Evolutionary conservation across 129 eudicot genomes (phyloP).

Genomic region (Silybum marianum): DNA sequence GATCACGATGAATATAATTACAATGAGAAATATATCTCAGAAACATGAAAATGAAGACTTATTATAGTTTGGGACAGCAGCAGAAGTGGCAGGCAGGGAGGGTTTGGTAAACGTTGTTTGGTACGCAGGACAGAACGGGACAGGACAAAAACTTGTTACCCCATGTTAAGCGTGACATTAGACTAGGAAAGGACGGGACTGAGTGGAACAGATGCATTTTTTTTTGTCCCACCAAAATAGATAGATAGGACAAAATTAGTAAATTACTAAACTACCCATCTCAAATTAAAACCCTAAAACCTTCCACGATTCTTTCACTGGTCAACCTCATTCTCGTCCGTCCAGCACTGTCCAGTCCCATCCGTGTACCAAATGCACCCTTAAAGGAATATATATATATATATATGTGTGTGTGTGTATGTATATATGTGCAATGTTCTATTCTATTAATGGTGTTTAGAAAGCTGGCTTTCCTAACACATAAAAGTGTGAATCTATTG

Average conservation of each 20-base stretch:
- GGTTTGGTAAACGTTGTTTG: too few relatives aligned
- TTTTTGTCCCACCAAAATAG: neutral
- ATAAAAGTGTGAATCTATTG: neutral
- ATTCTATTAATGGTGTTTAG: neutral
- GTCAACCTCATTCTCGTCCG: neutral
- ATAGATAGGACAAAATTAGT: neutral
- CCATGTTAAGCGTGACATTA: too few relatives aligned
- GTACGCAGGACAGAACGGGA: neutral
- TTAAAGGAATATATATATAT: too few relatives aligned
- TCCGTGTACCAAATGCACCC: neutral
- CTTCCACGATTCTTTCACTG: neutral
- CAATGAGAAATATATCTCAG: neutral
- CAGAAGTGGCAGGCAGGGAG: neutral
- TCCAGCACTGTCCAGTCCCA: neutral
- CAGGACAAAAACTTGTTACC: too few relatives aligned
- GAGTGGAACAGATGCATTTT: neutral
- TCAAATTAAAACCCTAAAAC: neutral
- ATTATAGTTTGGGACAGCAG: neutral
- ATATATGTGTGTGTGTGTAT: too few relatives aligned
- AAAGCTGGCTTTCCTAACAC: neutral
- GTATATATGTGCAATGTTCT: neutral
- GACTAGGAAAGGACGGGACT: neutral
- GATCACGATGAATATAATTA: neutral
- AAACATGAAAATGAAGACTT: conserved; percentile 8
- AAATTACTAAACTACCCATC: neutral